Base-by-base conservation (phyloP, 192 early-diverging fungal species). In the Mortierella claussenii region DNA sequence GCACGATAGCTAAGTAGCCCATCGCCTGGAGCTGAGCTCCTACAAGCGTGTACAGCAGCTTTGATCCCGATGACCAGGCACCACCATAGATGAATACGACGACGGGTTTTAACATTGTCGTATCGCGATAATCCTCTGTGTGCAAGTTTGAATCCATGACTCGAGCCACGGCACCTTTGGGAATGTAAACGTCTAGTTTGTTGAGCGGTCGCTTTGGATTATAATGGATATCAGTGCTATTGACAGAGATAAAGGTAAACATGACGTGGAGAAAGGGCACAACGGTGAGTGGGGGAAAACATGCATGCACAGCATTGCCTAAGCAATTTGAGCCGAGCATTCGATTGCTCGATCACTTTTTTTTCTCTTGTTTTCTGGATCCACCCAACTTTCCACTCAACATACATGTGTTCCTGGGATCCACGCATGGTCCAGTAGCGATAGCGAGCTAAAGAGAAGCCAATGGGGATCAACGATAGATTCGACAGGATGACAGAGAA, bases 61-160 rank as follows among this genome's bases (percentile, higher is more conserved):
- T 86, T 20, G 65, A 62, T 10, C 86, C 86, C 23, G 81, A 79
- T 6, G 80, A 68, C 86, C 86, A 88, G 13, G 81, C 67, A 3
- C 86, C 85, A 44, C 86, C 86, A 55, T 88, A 80, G 51, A 88
- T 74, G 52, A 88, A 88, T 0, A 88, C 68, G 51, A 88, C 60
- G 10, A 86, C 81, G 11, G 86, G 86, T 33, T 61, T 46, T 11
- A 50, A 32, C 21, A 4, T 13, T 13, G 24, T 44, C 44, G 24
- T 24, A 3, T 48, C 28, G 17, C 24, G 13, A 6, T 50, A 30
- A 2, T 27, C 18, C 8, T 15, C 67, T 4, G 42, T 45, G 10
- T 47, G 42, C 9, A 40, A 55, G 30, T 61, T 33, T n/a, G n/a
- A n/a, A n/a, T n/a, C n/a, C n/a, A n/a, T n/a, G n/a, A n/a, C n/a